These are phyloP conservation scores for Botrytis porri DNA, from an alignment of 2,329 filamentous ascomycete species.

Conservation along the genomic window DNA sequence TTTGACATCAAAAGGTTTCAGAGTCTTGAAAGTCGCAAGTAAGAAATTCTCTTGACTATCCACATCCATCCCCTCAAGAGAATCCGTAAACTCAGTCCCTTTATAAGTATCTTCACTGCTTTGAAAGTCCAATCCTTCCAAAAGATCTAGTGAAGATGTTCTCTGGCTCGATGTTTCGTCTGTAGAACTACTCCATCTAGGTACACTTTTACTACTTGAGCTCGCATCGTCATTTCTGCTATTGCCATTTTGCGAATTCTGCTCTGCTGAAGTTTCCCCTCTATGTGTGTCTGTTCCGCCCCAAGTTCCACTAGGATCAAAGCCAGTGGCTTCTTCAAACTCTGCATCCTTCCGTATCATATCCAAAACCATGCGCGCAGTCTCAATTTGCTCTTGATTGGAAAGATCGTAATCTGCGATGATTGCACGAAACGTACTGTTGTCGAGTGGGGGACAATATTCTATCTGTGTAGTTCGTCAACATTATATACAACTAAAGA, in stretches of 20 bases:
- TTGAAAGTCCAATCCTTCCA: constrained; percentile 30
- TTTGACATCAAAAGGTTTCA: constrained; percentile 63
- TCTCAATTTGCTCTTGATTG: constrained; percentile 49
- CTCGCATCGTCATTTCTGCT: constrained; percentile 25
- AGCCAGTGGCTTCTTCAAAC: constrained; percentile 68
- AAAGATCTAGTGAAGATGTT: constrained; percentile 27
- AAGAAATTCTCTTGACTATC: constrained; percentile 64
- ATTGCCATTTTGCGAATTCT: constrained; percentile 22
- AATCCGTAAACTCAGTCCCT: constrained; percentile 22
- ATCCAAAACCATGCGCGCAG: constrained; percentile 60
- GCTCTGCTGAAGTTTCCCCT: constrained; percentile 1
- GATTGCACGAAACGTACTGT: constrained; percentile 69
- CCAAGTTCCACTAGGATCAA: constrained; percentile 73
- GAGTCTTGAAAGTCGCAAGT: constrained; percentile 66
- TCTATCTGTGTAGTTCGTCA: constrained; percentile 10
- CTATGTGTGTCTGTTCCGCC: constrained; percentile 37
- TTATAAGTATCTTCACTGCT: constrained; percentile 49
- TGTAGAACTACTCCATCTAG: constrained; percentile 33
- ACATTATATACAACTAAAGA: neutral
- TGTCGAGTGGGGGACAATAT: constrained; percentile 21
- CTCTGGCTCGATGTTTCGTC: constrained; percentile 35
- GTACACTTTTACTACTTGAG: constrained; percentile 27
- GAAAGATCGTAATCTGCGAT: constrained; percentile 68
- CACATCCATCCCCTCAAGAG: constrained; percentile 46
- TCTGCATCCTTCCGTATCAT: constrained; percentile 61